phyloP scores from a whole-genome alignment of 1,284 basidiomycete species.

The Ganoderma leucocontextum region DNA sequence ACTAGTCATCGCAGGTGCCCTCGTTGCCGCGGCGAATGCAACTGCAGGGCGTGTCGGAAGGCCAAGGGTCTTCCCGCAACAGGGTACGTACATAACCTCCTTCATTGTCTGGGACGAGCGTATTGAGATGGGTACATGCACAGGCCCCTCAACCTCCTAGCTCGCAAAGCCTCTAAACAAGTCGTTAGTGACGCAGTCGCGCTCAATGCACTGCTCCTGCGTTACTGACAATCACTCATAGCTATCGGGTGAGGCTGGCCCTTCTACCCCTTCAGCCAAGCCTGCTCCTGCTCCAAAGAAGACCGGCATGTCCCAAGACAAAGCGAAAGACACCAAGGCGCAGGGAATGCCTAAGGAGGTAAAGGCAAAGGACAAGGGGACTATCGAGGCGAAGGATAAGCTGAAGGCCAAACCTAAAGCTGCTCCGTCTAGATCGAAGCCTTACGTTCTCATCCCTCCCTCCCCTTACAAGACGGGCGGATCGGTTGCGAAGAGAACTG shows the following conservation, averaged over 20 bases:
- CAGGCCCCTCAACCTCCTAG: constrained; percentile 48
- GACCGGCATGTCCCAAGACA: background rate
- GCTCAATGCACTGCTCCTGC: background rate
- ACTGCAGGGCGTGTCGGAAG: constrained; percentile 70
- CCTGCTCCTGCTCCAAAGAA: background rate
- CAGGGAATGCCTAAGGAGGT: background rate
- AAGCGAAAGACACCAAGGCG: background rate
- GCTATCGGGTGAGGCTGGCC: background rate
- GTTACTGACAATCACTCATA: background rate
- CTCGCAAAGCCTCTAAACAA: constrained; percentile 43
- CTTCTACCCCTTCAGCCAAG: background rate
- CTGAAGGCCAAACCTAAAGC: constrained; percentile 2
- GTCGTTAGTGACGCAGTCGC: background rate
- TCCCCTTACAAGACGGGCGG: constrained; percentile 31
- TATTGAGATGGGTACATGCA: constrained; percentile 11
- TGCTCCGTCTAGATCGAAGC: constrained; percentile 13
- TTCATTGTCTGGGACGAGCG: background rate
- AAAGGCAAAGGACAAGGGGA: background rate
- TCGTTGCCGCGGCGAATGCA: constrained; percentile 69
- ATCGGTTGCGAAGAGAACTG: constrained; percentile 26
- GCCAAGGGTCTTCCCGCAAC: constrained; percentile 63
- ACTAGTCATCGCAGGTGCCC: constrained; percentile 60
- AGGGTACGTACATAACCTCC: constrained; percentile 52
- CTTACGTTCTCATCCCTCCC: constrained; percentile 26
- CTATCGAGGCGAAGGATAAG: background rate